Evolutionary conservation across 192 early-diverging fungal genomes (phyloP), one percentile per base, ranked within the genome.

Genomic region (Podila epicladia): DNA sequence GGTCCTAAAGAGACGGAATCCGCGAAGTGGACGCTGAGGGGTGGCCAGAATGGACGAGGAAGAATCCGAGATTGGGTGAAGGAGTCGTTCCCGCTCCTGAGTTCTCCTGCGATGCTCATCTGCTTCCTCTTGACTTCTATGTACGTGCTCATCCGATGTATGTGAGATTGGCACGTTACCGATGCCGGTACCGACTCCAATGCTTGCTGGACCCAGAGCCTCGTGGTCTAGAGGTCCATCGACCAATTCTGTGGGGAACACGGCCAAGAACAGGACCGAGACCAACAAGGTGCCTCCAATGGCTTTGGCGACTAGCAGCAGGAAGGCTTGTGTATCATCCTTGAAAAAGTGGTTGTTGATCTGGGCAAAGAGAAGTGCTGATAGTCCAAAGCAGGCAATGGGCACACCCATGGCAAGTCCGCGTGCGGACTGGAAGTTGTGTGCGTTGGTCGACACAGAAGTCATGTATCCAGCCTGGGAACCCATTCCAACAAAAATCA

Each of bases 361-460:
- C 60, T 86, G 84, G 0, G 91, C 88, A 62, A 89, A 92, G 32
- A 90, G 80, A 61, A 89, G 82, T 13, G 91, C 89, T 19, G 91
- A 90, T 35, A 92, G 77, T 6, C 90, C 91, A 73, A 89, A 91
- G 51, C 84, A 72, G 15, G 88, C 87, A 51, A 88, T 73, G 51
- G 91, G 90, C 1, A 88, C 64, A 24, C 90, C 87, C 79, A 92
- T 70, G n/a, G 89, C 89, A 41, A 92, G 49, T 35, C 91, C 91
- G 31, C 86, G 67, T 9, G 80, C 53, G 2, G 86, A 85, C 29
- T 69, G 86, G 62, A 91, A 89, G 74, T 91, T 91, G 41, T 84
- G 82, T 13, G 89, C 90, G 3, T 89, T 89, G 15, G 88, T 87
- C 28, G 87, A 84, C 86, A 91, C 87, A 12, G 87, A 71, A 32